Conservation (phyloP, 176 grass and related monocot genomes). For the Hordeum marinum region DNA sequence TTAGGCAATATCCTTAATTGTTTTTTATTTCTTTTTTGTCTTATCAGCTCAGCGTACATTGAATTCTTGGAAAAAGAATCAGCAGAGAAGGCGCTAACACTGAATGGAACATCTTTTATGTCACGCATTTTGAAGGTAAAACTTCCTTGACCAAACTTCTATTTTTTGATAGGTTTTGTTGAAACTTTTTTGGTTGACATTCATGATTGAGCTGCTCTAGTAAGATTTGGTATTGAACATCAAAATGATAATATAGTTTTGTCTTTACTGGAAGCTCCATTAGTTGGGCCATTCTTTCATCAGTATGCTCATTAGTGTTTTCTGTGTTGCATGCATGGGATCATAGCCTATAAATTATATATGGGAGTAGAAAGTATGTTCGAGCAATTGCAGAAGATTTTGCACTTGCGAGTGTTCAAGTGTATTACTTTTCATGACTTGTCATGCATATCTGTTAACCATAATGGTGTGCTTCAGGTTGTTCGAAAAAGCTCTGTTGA, state of each 20-base stretch:
- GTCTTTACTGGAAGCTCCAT: not conserved
- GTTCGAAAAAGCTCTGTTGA: conserved; percentile 61
- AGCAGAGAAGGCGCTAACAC: conserved; percentile 62
- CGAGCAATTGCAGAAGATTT: not conserved
- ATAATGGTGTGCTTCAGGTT: conserved; percentile 42
- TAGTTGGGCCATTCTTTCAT: conserved; percentile 8
- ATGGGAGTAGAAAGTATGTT: not conserved
- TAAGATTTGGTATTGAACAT: not conserved
- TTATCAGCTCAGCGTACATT: conserved; percentile 69
- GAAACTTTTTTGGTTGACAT: not conserved
- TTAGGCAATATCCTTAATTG: not conserved
- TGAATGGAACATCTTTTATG: conserved; percentile 96
- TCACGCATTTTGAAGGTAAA: conserved; percentile 94
- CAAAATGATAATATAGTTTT: not conserved
- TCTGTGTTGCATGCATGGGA: not conserved
- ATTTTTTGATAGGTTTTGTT: not conserved
- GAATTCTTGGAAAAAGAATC: conserved; percentile 94
- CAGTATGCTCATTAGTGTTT: conserved; percentile 14
- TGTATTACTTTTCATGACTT: not conserved
- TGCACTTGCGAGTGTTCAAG: not conserved
- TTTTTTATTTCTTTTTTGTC: not conserved
- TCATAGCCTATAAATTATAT: not conserved
- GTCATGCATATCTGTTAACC: not conserved
- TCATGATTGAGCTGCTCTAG: not conserved
- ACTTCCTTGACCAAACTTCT: not conserved